Conservation (phyloP, 2,329 filamentous ascomycete species). For the Elsinoe necatrix region DNA sequence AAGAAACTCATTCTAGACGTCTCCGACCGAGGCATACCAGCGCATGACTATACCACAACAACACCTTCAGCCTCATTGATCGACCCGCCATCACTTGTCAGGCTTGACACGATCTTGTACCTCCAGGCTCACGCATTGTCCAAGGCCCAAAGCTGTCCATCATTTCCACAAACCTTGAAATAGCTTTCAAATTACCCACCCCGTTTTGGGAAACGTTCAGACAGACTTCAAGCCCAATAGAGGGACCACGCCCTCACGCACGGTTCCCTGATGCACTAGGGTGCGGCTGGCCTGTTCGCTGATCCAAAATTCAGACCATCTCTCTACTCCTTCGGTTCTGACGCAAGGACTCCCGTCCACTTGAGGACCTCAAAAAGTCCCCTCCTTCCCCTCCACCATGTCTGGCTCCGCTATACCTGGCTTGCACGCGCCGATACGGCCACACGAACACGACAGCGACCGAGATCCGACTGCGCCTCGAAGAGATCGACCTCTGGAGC, state of each 20-base stretch:
- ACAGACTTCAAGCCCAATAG: constrained; percentile 3
- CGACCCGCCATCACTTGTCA: neutral
- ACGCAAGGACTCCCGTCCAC: constrained; percentile 11
- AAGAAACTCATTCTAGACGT: constrained; percentile 7
- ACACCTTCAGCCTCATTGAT: constrained; percentile 2
- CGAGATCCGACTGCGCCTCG: neutral
- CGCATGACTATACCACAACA: neutral
- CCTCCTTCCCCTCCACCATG: constrained; percentile 8
- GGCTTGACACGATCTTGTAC: neutral
- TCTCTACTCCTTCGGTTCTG: constrained; percentile 5
- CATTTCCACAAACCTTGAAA: constrained; percentile 1
- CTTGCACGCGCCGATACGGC: neutral
- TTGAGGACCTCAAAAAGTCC: neutral
- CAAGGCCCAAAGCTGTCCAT: neutral
- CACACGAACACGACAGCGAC: neutral
- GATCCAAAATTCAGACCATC: constrained; percentile 4
- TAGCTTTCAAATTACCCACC: constrained; percentile 1
- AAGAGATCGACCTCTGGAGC: neutral
- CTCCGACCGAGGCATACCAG: constrained; percentile 4
- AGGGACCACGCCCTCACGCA: constrained; percentile 13
- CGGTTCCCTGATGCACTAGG: constrained; percentile 9
- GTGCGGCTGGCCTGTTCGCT: constrained; percentile 4
- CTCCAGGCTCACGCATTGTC: neutral
- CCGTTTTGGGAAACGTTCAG: constrained; percentile 10
- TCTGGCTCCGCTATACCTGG: neutral